Percentiles rank a stretch among this genome's conserved stretches.
phyloP scores from a whole-genome alignment of 805 yeast genomes.

The Candida nonsorbophila region DNA sequence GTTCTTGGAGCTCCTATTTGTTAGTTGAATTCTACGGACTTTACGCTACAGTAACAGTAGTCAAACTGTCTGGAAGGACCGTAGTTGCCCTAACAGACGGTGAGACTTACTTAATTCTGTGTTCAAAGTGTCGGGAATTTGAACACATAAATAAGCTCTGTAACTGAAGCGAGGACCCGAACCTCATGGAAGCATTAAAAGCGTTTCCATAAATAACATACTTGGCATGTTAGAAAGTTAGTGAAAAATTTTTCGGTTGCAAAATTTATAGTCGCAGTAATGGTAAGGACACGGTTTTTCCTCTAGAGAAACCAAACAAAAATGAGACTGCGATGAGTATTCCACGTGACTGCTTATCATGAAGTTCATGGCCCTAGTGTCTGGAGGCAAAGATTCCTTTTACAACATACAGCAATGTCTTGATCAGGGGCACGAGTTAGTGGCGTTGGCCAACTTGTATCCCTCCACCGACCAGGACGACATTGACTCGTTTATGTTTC shows the following conservation, averaged over 20 bases:
- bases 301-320: too few relatives aligned
- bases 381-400: slow-evolving; percentile 97
- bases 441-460: slow-evolving; percentile 78
- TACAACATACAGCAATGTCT: slow-evolving; percentile 83
- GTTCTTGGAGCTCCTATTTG: slow-evolving; percentile 93
- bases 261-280: slow-evolving; percentile 5
- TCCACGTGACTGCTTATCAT: slow-evolving; percentile 26
- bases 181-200: slow-evolving; percentile 38
- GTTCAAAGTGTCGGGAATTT: slow-evolving; percentile 88
- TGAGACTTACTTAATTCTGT: slow-evolving; percentile 24
- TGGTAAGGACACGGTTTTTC: too few relatives aligned
- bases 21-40: too few relatives aligned
- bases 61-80: slow-evolving; percentile 1
- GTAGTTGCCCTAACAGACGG: not conserved
- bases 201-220: slow-evolving; percentile 31
- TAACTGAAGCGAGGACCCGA: slow-evolving; percentile 60
- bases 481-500: slow-evolving; percentile 94
- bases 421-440: slow-evolving; percentile 78
- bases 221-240: slow-evolving; percentile 50
- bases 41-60: too few relatives aligned
- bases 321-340: not conserved
- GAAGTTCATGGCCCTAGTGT: slow-evolving; percentile 88
- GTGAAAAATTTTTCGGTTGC: slow-evolving; percentile 9
- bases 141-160: slow-evolving; percentile 40
- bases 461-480: slow-evolving; percentile 46